Conservation (phyloP, 306 rosid genomes). For the Potentilla sterilis region DNA sequence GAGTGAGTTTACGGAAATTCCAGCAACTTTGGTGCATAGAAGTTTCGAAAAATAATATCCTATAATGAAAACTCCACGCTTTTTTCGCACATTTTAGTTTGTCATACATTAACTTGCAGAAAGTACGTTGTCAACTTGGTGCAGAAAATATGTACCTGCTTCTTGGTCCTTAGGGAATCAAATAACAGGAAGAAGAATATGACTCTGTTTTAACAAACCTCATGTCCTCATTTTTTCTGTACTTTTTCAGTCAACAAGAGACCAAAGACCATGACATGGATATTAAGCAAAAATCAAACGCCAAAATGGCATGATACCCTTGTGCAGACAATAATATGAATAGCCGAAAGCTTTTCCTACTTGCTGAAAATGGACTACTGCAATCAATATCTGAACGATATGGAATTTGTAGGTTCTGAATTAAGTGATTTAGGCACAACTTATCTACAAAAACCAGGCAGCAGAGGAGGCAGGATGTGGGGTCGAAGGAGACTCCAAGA, state of each 20-base stretch:
- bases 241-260: constrained; percentile 18
- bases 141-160: not conserved
- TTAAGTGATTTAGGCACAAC: constrained; percentile 32
- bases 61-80: too few species aligned
- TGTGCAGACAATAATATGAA: constrained; percentile 38
- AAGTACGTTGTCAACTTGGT: not conserved
- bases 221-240: not conserved
- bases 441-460: constrained; percentile 14
- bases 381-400: constrained; percentile 18
- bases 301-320: constrained; percentile 37
- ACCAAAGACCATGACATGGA: constrained; percentile 1
- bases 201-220: constrained; percentile 17
- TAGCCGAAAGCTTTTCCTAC: not conserved
- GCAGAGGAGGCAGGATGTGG: constrained; percentile 29
- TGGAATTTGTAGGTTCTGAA: constrained; percentile 32
- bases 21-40: not conserved
- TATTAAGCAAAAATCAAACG: not conserved
- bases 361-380: not conserved
- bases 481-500: constrained; percentile 32
- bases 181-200: not conserved
- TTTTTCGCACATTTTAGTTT: not conserved
- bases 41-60: not conserved
- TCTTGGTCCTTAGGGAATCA: not conserved
- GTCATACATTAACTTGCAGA: not conserved
- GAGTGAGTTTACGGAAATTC: not conserved